Evolutionary conservation across 768 basidiomycete species (phyloP), one percentile per base, ranked within the genome.

Genomic region (Lanmaoa pseudosensibilis): DNA sequence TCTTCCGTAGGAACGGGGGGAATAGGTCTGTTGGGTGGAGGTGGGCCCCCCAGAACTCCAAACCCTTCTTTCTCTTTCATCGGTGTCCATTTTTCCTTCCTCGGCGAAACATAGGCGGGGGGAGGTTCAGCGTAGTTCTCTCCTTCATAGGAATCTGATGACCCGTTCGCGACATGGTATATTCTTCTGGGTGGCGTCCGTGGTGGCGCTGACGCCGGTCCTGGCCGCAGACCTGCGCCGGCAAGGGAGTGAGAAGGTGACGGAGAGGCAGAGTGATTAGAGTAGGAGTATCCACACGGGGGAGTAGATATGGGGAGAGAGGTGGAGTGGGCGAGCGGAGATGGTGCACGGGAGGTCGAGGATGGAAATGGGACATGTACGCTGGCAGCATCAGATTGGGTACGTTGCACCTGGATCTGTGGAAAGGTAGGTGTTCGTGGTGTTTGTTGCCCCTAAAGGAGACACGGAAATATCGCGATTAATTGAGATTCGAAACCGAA

Each of bases 161-260:
- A 69, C 3, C 68, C 70, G 59, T 83, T 82, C 5, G 68, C 67
- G 50, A 82, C 64, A 43, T 78, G 78, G 49, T 76, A 78, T 18
- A 73, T 60, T 46, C 78, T 67, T 50, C 73, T 70, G 2, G 78
- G 74, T 15, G 78, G 77, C 12, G 70, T 73, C 43, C 66, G 68
- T 2, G 71, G 70, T 36, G 61, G 47, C 34, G 48, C 58, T 25
- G 60, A 54, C 7, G 32, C 27, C 25, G 57, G 56, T 19, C 54
- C 59, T 25, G 34, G 15, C 1, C 48, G 52, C 19, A 25, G 16
- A 32, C 45, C 49, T 30, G 53, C 23, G 30, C 34, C 18, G 8
- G 39, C 10, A 37, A 30, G 34, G 38, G 57, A 53, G 12, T 57
- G 63, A 34, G 52, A 50, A 15, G 64, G 52, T 1, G 61, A 57